Base-by-base conservation (phyloP, 106 monocot genomes). In the Dactylorhiza incarnata region DNA sequence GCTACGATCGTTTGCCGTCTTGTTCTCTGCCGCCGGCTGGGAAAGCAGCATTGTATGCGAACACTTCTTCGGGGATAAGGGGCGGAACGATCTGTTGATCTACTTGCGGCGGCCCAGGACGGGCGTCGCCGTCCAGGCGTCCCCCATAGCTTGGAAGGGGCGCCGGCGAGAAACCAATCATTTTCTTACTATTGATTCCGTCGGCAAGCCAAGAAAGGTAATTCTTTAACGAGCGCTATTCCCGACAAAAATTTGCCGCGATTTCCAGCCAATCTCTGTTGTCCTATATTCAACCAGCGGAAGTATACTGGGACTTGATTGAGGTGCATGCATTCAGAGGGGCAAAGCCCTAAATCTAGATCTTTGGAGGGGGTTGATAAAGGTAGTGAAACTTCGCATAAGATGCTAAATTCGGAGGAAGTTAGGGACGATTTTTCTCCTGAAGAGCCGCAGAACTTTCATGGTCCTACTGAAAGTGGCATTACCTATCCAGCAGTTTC, bases 301-400 rank as follows among this genome's bases (percentile, higher is more conserved):
- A 65, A 65, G 25, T 11, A 65, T 65, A 12, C 26, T 6, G 4
- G 26, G 12, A 12, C 7, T 65, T 65, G 26, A 65, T 29, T 65
- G 29, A 54, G 29, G 29, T n/a, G 69, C 5, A 69, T 69, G 69
- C 45, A 44, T 69, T 69, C 17, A 16, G 69, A 69, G 69, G 69
- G 24, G 45, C 17, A 37, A 12, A 7, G 11, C 37, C 13, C 66
- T 66, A 66, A 7, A 66, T 37, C 66, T 13, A 37, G 29, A 4
- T 66, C 9, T 66, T 9, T 37, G 14, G 66, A 66, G 8, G 69
- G 5, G 17, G 52, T 11, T 9, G 45, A 46, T 43, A 17, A 69
- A 45, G 45, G n/a, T n/a, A n/a, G 69, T 8, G 15, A 16, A n/a
- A 69, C 29, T 43, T 17, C 17, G 44, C 20, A 46, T 44, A 13